Conservation (phyloP, 441 rosid genomes). For the Capsella rubella region DNA sequence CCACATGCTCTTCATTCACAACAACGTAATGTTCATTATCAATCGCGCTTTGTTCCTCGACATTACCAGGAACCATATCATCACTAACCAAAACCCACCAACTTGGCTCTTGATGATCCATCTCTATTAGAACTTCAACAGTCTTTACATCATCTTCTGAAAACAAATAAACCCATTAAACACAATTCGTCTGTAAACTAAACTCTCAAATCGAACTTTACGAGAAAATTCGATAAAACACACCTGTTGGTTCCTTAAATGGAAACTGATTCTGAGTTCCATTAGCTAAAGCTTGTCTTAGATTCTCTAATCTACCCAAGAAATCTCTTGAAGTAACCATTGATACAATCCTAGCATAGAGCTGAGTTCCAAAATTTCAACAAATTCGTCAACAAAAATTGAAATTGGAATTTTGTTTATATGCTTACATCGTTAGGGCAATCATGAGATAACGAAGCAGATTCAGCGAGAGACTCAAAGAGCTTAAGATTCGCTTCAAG, state of each 20-base stretch:
- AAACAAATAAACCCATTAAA: constrained; percentile 1
- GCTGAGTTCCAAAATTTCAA: constrained; percentile 48
- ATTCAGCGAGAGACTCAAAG: constrained; percentile 73
- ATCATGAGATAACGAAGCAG: constrained; percentile 63
- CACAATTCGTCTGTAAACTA: neutral
- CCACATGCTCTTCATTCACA: constrained; percentile 80
- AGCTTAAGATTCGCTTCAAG: constrained; percentile 80
- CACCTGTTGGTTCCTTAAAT: constrained; percentile 88
- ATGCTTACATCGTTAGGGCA: constrained; percentile 86
- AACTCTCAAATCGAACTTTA: neutral
- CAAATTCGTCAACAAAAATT: neutral
- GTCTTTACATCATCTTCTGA: constrained; percentile 70
- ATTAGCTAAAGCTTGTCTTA: constrained; percentile 55
- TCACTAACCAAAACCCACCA: constrained; percentile 98
- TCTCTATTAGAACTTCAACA: constrained; percentile 73
- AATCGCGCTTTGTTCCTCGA: constrained; percentile 80
- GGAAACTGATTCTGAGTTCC: constrained; percentile 68
- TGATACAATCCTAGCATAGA: constrained; percentile 64
- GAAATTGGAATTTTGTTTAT: neutral
- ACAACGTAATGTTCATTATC: constrained; percentile 81
- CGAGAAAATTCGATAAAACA: neutral
- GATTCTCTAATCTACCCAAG: constrained; percentile 58
- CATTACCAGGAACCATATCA: constrained; percentile 79
- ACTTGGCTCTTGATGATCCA: constrained; percentile 78
- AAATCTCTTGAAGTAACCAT: constrained; percentile 77